phyloP scores from a whole-genome alignment of 352 stramenopile species.

The Phytopythium sindhum region DNA sequence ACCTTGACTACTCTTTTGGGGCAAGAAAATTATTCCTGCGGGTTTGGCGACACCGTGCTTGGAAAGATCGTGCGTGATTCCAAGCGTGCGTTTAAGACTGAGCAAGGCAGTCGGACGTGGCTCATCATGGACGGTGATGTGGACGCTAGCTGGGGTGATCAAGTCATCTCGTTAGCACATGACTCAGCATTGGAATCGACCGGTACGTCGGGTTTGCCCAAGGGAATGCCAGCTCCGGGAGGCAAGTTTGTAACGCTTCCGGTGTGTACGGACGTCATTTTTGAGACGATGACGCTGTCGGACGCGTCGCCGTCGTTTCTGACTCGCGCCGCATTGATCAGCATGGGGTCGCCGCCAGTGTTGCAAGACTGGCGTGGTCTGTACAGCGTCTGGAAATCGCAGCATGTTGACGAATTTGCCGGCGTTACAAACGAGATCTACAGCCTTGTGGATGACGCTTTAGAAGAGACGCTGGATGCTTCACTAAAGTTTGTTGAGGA shows the following conservation, averaged over 20 bases:
- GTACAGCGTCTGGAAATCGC: slow-evolving; percentile 46
- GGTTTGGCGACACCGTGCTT: slow-evolving; percentile 28
- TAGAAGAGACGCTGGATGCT: slow-evolving; percentile 41
- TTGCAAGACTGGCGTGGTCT: slow-evolving; percentile 19
- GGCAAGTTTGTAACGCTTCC: slow-evolving; percentile 40
- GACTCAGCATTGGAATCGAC: slow-evolving; percentile 13
- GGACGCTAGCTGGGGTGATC: slow-evolving; percentile 39
- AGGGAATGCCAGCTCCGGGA: slow-evolving; percentile 31
- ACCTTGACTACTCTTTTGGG: slow-evolving; percentile 29
- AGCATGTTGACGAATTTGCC: slow-evolving; percentile 23
- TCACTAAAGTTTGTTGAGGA: slow-evolving; percentile 36
- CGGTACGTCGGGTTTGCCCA: slow-evolving; percentile 7
- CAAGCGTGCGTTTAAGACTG: slow-evolving; percentile 20
- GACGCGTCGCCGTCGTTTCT: slow-evolving; percentile 55
- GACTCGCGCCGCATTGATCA: slow-evolving; percentile 25
- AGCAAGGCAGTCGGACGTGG: slow-evolving; percentile 40
- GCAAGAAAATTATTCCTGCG: slow-evolving; percentile 3
- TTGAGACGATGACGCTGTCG: slow-evolving; percentile 49
- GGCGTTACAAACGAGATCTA: slow-evolving; percentile 32
- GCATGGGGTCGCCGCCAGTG: neutral
- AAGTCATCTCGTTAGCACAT: slow-evolving; percentile 31
- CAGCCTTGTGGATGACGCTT: slow-evolving; percentile 29
- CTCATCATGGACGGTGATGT: slow-evolving; percentile 67
- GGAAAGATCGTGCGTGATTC: slow-evolving; percentile 39
- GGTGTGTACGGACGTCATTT: slow-evolving; percentile 31